A percentile compares a stretch with the other conserved stretches of the same genome.
Conservation (phyloP, 192 early-diverging fungal species). For the Backusella circina region DNA sequence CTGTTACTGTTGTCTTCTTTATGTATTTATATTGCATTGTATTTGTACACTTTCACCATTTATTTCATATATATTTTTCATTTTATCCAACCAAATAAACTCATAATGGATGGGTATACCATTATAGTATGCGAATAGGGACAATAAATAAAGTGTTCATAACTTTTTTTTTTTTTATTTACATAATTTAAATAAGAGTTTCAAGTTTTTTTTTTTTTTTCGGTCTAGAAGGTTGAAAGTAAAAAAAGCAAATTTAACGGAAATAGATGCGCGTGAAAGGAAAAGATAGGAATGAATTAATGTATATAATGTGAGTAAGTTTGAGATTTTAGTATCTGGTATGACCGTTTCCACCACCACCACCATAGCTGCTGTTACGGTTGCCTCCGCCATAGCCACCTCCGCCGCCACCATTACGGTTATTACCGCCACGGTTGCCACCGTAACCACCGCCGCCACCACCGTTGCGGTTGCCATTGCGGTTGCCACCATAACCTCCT, state of each 20-base stretch:
- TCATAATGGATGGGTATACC: no score
- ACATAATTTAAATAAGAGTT: neutral
- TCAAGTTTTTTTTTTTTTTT: neutral
- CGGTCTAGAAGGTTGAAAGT: neutral
- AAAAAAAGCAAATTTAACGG: neutral
- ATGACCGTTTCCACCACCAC: neutral
- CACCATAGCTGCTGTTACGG: neutral
- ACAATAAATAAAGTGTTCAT: no score
- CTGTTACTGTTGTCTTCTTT: no score
- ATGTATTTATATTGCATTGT: no score
- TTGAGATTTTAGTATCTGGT: neutral
- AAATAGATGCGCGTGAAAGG: neutral
- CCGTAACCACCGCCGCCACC: constrained; percentile 38
- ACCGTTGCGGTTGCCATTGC: constrained; percentile 45
- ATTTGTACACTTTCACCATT: no score
- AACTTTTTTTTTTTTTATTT: neutral
- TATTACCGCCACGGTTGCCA: neutral
- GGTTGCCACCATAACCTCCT: constrained; percentile 35
- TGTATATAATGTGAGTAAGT: neutral
- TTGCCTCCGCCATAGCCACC: neutral
- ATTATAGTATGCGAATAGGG: no score
- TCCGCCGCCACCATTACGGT: neutral
- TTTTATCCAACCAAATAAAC: no score
- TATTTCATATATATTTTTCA: no score
- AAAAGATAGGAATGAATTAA: neutral